These are phyloP conservation scores for Phytopythium chamaehyphon DNA, from an alignment of 352 stramenopile genomes.

Conservation along the genomic window DNA sequence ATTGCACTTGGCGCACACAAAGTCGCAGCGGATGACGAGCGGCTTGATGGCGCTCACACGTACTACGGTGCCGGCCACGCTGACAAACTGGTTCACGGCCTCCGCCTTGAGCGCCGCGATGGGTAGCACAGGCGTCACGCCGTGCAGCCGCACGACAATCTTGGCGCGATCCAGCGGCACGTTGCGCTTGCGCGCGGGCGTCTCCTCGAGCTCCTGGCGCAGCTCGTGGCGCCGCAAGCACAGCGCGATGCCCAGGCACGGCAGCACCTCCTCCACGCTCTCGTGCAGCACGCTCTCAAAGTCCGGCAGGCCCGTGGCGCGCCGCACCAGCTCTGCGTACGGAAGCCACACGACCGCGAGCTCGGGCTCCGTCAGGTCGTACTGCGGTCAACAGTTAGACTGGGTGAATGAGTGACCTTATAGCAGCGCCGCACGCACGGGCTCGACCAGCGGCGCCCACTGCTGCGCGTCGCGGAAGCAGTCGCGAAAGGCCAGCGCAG, in stretches of 20 bases:
- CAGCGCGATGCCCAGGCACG: conserved; percentile 59
- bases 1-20: conserved; percentile 82
- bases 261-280: conserved; percentile 53
- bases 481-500: conserved; percentile 48
- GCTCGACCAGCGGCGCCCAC: conserved; percentile 45
- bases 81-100: conserved; percentile 78
- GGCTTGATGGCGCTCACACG: conserved; percentile 83
- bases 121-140: conserved; percentile 56
- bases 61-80: conserved; percentile 67
- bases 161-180: conserved; percentile 47
- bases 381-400: conserved; percentile 14
- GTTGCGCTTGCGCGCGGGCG: conserved; percentile 24
- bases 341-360: conserved; percentile 48
- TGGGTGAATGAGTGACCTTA: not conserved
- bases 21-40: conserved; percentile 83
- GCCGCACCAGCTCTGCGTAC: conserved; percentile 46
- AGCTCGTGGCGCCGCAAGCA: conserved; percentile 63
- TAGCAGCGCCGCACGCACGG: conserved; percentile 1
- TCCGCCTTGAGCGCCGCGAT: conserved; percentile 76
- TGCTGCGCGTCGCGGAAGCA: conserved; percentile 47
- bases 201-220: conserved; percentile 48
- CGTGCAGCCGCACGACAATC: conserved; percentile 54
- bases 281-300: conserved; percentile 53
- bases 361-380: conserved; percentile 44
- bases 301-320: conserved; percentile 31